A percentile compares a stretch with the other conserved stretches of the same genome.
phyloP scores from a whole-genome alignment of 2,329 filamentous ascomycete genomes.

The Periconia digitata region DNA sequence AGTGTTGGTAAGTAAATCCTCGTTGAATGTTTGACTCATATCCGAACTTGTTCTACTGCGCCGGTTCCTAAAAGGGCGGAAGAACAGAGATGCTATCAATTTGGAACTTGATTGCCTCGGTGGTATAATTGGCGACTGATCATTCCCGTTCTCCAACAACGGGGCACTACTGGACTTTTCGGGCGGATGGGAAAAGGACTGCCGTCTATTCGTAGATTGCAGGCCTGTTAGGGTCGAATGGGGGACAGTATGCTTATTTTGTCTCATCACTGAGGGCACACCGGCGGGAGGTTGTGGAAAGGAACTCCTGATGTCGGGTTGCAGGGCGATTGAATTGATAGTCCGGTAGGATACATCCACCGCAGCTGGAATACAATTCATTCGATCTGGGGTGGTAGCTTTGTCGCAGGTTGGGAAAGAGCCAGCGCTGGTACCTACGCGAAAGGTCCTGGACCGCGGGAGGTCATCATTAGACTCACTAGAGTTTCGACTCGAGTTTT shows the following conservation, averaged over 20 bases:
- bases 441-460: constrained; percentile 8
- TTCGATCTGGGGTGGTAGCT: constrained; percentile 20
- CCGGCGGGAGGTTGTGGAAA: constrained; percentile 18
- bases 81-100: not conserved
- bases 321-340: constrained; percentile 5
- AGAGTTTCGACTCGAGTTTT: constrained; percentile 12
- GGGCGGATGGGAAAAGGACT: not conserved
- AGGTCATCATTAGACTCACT: constrained; percentile 17
- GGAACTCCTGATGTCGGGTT: constrained; percentile 8
- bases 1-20: constrained; percentile 3
- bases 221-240: too few species aligned
- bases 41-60: constrained; percentile 14
- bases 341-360: constrained; percentile 11
- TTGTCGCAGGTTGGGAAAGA: constrained; percentile 28
- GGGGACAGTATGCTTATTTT: too few species aligned
- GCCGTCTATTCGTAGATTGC: not conserved
- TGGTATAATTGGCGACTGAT: constrained; percentile 24
- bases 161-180: not conserved
- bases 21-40: not conserved
- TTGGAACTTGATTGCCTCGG: constrained; percentile 32
- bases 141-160: not conserved
- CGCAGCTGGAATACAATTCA: constrained; percentile 17
- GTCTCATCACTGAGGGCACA: not conserved
- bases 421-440: constrained; percentile 23
- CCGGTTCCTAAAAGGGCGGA: not conserved